A percentile compares a stretch with the other conserved stretches of the same genome.
These are phyloP conservation scores for Leersia perrieri DNA, from an alignment of 176 grass and related monocot genomes.

Conservation along the genomic window DNA sequence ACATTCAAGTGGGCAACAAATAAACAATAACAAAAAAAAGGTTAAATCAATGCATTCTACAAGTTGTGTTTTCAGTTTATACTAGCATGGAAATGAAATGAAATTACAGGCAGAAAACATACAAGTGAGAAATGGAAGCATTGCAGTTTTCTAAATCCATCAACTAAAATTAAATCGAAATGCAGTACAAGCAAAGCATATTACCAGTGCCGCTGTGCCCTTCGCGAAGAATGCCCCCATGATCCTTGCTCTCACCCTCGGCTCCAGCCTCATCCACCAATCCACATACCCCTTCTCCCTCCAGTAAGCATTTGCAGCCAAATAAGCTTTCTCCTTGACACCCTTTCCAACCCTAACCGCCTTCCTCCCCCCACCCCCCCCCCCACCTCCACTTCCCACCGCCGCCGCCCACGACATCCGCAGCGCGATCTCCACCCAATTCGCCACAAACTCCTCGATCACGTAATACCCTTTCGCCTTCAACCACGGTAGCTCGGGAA, in stretches of 20 bases:
- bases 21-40: not conserved
- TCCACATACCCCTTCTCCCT: slow-evolving; percentile 93
- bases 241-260: slow-evolving; percentile 55
- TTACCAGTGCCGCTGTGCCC: slow-evolving; percentile 65
- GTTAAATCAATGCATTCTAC: not conserved
- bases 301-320: slow-evolving; percentile 83
- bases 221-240: slow-evolving; percentile 68
- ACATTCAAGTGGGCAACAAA: not conserved
- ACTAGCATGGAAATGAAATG: not conserved
- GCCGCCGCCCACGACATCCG: slow-evolving; percentile 61
- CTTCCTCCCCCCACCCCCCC: slow-evolving; percentile 47
- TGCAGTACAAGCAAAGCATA: slow-evolving; percentile 20
- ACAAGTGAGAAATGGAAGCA: slow-evolving; percentile 4
- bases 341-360: slow-evolving; percentile 52
- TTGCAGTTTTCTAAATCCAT: slow-evolving; percentile 8
- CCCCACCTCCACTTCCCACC: slow-evolving; percentile 24
- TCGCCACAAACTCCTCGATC: slow-evolving; percentile 71
- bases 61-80: not conserved
- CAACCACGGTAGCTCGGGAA: slow-evolving; percentile 80
- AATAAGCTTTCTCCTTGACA: slow-evolving; percentile 65
- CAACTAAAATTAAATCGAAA: slow-evolving; percentile 9
- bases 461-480: slow-evolving; percentile 84
- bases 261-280: slow-evolving; percentile 86
- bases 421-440: slow-evolving; percentile 81
- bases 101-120: not conserved